These are phyloP conservation scores for Penicillium sp. DNA, from an alignment of 2,329 filamentous ascomycete genomes.

Conservation along the genomic window DNA sequence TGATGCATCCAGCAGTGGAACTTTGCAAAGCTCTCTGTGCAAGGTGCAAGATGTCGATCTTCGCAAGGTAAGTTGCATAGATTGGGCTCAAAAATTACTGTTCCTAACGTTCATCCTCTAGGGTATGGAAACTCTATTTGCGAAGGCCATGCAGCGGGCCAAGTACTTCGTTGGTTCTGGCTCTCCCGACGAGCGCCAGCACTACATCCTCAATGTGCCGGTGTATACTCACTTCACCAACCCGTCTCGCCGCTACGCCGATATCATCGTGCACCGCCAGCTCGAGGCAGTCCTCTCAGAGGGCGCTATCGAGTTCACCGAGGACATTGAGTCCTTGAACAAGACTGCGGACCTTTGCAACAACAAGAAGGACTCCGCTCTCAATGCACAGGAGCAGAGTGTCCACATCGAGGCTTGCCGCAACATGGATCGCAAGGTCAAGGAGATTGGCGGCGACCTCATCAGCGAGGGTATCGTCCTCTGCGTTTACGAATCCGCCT, in stretches of 20 bases:
- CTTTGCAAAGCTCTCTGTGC: conserved; percentile 91
- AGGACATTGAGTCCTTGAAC: conserved; percentile 79
- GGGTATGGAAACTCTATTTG: conserved; percentile 90
- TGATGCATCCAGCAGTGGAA: conserved; percentile 81
- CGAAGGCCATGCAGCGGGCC: conserved; percentile 93
- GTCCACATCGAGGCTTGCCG: conserved; percentile 97
- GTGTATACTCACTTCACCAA: conserved; percentile 97
- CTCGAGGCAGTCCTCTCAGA: conserved; percentile 80
- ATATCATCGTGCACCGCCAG: conserved; percentile 92
- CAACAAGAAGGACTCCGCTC: conserved; percentile 97
- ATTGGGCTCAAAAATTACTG: no score
- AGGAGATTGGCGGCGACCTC: conserved; percentile 81
- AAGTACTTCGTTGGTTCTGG: conserved; percentile 90
- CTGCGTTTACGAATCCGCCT: conserved; percentile 96
- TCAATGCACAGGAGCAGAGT: conserved; percentile 96
- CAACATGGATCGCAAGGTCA: conserved; percentile 85
- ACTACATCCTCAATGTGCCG: conserved; percentile 88
- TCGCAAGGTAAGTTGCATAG: conserved; percentile 53
- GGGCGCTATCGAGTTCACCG: conserved; percentile 74
- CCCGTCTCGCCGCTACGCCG: conserved; percentile 88
- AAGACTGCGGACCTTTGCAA: conserved; percentile 97
- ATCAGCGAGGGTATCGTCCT: conserved; percentile 94
- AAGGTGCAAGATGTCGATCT: conserved; percentile 82
- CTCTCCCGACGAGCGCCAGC: conserved; percentile 69
- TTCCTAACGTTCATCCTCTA: no score